Evolutionary conservation across 495 filamentous ascomycete species (phyloP).

Genomic region (Penicillium crystallinum): DNA sequence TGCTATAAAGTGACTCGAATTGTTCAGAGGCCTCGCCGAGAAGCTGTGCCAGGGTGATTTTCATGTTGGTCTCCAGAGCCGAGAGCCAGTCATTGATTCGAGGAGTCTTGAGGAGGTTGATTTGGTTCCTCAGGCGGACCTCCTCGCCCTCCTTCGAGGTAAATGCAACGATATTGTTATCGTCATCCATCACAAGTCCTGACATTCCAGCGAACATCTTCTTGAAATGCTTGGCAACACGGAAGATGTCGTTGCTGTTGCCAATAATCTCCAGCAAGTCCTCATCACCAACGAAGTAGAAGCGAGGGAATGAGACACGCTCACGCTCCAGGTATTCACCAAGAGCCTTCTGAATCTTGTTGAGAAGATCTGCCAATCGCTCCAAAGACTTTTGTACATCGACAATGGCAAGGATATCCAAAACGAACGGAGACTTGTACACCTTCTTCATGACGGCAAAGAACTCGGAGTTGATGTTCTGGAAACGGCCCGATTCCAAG

Average conservation of each 20-base stretch:
- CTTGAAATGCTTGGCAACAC: slow-evolving; percentile 95
- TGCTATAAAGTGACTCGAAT: slow-evolving; percentile 61
- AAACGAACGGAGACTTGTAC: slow-evolving; percentile 85
- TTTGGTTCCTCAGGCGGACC: slow-evolving; percentile 78
- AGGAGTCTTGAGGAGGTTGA: slow-evolving; percentile 87
- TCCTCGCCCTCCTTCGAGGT: slow-evolving; percentile 94
- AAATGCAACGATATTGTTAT: slow-evolving; percentile 81
- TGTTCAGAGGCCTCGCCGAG: slow-evolving; percentile 79
- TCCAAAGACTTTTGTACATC: slow-evolving; percentile 94
- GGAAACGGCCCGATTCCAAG: slow-evolving; percentile 90
- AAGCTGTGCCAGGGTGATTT: slow-evolving; percentile 83
- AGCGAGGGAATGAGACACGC: slow-evolving; percentile 91
- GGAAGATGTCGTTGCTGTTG: slow-evolving; percentile 93
- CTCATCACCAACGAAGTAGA: slow-evolving; percentile 99
- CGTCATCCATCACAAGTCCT: slow-evolving; percentile 85
- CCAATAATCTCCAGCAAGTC: slow-evolving; percentile 99
- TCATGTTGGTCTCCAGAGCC: slow-evolving; percentile 89
- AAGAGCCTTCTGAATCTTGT: slow-evolving; percentile 98
- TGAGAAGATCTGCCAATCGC: slow-evolving; percentile 86
- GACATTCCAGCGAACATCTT: slow-evolving; percentile 99
- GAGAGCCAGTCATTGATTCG: slow-evolving; percentile 98
- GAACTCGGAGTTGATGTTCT: slow-evolving; percentile 99
- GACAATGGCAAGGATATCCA: slow-evolving; percentile 92
- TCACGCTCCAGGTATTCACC: slow-evolving; percentile 98
- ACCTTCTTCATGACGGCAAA: slow-evolving; percentile 98